A percentile compares a stretch with the other conserved stretches of the same genome.
These are phyloP conservation scores for Chaetomium sp. DNA, from an alignment of 2,329 filamentous ascomycete genomes.

Conservation along the genomic window DNA sequence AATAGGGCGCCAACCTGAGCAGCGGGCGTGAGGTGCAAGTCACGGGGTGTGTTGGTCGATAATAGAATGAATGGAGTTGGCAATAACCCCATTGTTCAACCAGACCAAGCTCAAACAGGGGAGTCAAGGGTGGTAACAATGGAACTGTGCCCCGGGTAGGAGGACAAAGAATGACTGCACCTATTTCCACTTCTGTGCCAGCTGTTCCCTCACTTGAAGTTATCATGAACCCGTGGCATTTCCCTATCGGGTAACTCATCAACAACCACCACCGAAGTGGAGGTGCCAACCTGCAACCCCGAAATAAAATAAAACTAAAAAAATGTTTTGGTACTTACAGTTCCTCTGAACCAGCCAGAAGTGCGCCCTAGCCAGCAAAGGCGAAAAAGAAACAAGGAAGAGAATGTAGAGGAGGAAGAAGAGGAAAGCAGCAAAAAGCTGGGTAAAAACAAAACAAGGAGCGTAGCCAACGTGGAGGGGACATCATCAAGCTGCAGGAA, in stretches of 20 bases:
- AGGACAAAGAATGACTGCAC: no score
- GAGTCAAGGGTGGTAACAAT: no score
- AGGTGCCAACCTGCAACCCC: background rate
- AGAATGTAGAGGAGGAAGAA: background rate
- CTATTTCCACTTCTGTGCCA: no score
- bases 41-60: no score
- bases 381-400: constrained; percentile 7
- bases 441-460: background rate
- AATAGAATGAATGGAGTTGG: no score
- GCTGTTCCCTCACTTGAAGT: background rate
- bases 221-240: background rate
- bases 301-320: constrained; percentile 8
- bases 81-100: no score
- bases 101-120: no score
- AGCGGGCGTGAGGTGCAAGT: no score
- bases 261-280: no score
- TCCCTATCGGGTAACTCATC: background rate
- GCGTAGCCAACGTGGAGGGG: constrained; percentile 1
- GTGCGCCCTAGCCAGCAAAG: constrained; percentile 14
- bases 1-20: no score
- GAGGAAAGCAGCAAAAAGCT: background rate
- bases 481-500: constrained; percentile 6
- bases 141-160: no score
- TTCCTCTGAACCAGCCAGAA: constrained; percentile 7
- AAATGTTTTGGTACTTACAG: background rate